These are phyloP conservation scores for Plantago ovata DNA, from an alignment of 257 asterid genomes.

Conservation along the genomic window DNA sequence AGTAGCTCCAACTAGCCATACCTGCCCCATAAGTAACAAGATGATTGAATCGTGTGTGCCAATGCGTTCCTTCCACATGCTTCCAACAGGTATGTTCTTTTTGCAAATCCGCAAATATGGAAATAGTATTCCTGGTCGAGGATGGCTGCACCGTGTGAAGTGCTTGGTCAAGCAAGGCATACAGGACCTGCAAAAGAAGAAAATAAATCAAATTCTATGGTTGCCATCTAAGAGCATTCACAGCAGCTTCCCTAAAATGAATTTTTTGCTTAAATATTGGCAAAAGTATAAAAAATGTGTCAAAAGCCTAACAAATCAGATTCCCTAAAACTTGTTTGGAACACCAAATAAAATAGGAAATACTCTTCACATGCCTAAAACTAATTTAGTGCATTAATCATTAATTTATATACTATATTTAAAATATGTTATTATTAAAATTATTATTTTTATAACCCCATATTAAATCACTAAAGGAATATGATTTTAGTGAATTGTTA, in stretches of 20 bases:
- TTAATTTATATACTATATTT: too few relatives aligned
- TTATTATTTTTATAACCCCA: too few relatives aligned
- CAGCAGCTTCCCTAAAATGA: too few relatives aligned
- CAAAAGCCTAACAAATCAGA: too few relatives aligned
- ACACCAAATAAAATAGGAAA: too few relatives aligned
- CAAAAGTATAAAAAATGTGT: too few relatives aligned
- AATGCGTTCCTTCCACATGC: constrained; percentile 81
- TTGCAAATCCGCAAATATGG: constrained; percentile 68
- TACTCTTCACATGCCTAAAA: too few relatives aligned
- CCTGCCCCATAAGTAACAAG: constrained; percentile 96
- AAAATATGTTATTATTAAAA: too few relatives aligned
- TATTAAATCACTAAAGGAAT: constrained; percentile 7
- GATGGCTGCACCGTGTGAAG: constrained; percentile 65
- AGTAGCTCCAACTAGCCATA: constrained; percentile 23
- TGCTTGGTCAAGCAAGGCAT: constrained; percentile 76
- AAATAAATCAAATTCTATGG: constrained; percentile 13
- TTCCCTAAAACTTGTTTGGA: too few relatives aligned
- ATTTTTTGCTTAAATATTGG: too few relatives aligned
- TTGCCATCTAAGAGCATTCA: constrained; percentile 11
- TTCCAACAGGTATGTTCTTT: constrained; percentile 81
- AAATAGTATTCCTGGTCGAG: constrained; percentile 40
- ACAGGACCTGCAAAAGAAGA: constrained; percentile 56
- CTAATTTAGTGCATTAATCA: too few relatives aligned
- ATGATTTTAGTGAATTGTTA: too few relatives aligned
- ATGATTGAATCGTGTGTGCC: constrained; percentile 94